A percentile compares a stretch with the other conserved stretches of the same genome.
Conservation (phyloP, 768 basidiomycete genomes). For the Amanita rimosa region DNA sequence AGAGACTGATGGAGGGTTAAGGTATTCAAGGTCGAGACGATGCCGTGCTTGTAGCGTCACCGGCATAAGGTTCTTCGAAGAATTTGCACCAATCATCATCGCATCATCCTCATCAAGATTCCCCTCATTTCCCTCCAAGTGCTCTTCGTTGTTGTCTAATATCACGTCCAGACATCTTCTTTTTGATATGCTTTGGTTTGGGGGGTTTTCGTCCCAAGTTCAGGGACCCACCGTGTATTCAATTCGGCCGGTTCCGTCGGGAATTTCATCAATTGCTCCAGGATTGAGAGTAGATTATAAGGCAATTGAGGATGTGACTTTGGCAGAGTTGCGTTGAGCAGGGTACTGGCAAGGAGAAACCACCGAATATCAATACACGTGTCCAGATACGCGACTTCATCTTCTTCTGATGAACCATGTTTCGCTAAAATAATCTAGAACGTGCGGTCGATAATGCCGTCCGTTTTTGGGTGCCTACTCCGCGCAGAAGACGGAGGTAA, state of each 20-base stretch:
- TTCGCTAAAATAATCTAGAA: constrained; percentile 51
- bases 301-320: constrained; percentile 25
- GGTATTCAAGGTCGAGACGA: constrained; percentile 33
- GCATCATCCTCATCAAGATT: constrained; percentile 28
- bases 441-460: constrained; percentile 38
- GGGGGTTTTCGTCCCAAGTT: constrained; percentile 49
- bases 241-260: constrained; percentile 60
- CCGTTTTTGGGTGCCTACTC: constrained; percentile 7
- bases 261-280: constrained; percentile 62
- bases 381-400: no score
- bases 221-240: constrained; percentile 70
- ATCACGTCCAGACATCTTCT: constrained; percentile 17
- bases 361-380: constrained; percentile 78
- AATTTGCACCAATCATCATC: constrained; percentile 81
- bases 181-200: constrained; percentile 32
- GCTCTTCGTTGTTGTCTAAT: constrained; percentile 24
- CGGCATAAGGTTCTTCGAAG: constrained; percentile 42
- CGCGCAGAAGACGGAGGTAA: constrained; percentile 44
- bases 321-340: constrained; percentile 19
- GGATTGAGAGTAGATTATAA: constrained; percentile 43
- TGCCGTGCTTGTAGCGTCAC: constrained; percentile 18
- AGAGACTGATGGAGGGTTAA: constrained; percentile 70
- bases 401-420: constrained; percentile 76
- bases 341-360: constrained; percentile 60
- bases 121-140: constrained; percentile 19